phyloP scores from a whole-genome alignment of 495 filamentous ascomycete species.

The Xylaria sp. region DNA sequence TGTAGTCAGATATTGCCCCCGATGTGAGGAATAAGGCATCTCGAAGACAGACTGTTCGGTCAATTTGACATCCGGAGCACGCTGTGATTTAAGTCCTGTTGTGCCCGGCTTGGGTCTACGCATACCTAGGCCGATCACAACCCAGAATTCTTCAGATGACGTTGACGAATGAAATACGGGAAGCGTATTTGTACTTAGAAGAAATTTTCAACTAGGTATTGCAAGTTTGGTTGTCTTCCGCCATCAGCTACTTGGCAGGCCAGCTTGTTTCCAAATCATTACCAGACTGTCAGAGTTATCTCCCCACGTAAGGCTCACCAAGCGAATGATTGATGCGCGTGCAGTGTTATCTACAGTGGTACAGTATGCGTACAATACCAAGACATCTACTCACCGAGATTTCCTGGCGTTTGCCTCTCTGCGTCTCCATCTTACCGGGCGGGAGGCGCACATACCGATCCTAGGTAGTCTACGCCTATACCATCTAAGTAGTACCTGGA shows the following conservation, averaged over 20 bases:
- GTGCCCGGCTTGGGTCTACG: not conserved
- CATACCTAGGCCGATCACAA: not conserved
- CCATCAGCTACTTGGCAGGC: constrained; percentile 3
- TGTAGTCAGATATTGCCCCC: not conserved
- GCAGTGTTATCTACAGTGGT: not conserved
- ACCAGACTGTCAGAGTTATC: not conserved
- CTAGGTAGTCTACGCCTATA: too few species aligned
- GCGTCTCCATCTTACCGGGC: not conserved
- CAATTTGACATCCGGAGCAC: not conserved
- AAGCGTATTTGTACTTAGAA: too few species aligned
- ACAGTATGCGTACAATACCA: too few species aligned
- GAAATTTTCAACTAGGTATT: too few species aligned
- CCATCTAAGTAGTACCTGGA: not conserved
- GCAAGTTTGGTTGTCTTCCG: not conserved
- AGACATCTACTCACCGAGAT: not conserved
- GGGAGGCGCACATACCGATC: not conserved
- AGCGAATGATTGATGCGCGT: not conserved
- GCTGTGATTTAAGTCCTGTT: too few species aligned
- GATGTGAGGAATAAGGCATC: not conserved
- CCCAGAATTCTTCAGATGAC: not conserved
- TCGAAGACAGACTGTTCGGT: not conserved
- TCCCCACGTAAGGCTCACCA: not conserved
- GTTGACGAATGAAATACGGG: not conserved
- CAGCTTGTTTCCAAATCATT: constrained; percentile 14
- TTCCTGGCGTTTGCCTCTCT: not conserved